Conservation (phyloP, 306 rosid species). For the Sophora flavescens region DNA sequence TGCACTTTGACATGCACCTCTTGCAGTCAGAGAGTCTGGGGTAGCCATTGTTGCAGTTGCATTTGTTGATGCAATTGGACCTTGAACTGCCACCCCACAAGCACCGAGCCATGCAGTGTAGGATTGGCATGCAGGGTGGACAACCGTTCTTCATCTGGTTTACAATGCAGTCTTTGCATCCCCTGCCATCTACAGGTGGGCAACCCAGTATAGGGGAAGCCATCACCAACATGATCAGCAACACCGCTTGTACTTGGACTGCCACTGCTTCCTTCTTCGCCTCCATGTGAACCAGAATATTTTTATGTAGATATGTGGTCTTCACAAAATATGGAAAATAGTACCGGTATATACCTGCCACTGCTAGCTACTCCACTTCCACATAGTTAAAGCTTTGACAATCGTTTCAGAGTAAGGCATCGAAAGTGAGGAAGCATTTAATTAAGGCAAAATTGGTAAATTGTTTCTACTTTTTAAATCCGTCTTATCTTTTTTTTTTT, state of each 20-base stretch:
- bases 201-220: constrained; percentile 52
- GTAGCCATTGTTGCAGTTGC: constrained; percentile 55
- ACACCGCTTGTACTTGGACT: constrained; percentile 30
- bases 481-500: no score
- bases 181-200: constrained; percentile 49
- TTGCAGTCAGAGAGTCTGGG: constrained; percentile 74
- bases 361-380: not conserved
- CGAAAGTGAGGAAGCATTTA: constrained; percentile 46
- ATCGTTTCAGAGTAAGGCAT: constrained; percentile 28
- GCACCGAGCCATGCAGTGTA: constrained; percentile 89
- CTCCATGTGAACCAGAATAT: constrained; percentile 2
- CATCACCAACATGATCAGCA: constrained; percentile 49
- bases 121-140: constrained; percentile 63
- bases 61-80: constrained; percentile 58
- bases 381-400: not conserved
- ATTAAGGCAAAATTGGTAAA: no score
- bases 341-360: no score
- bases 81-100: constrained; percentile 74
- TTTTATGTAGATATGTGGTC: not conserved
- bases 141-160: constrained; percentile 67
- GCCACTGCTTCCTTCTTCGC: constrained; percentile 35
- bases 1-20: constrained; percentile 82
- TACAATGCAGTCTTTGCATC: constrained; percentile 63
- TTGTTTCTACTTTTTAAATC: no score
- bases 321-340: not conserved